Evolutionary conservation across 345 rosid species (phyloP).

Genomic region (Mangifera indica): DNA sequence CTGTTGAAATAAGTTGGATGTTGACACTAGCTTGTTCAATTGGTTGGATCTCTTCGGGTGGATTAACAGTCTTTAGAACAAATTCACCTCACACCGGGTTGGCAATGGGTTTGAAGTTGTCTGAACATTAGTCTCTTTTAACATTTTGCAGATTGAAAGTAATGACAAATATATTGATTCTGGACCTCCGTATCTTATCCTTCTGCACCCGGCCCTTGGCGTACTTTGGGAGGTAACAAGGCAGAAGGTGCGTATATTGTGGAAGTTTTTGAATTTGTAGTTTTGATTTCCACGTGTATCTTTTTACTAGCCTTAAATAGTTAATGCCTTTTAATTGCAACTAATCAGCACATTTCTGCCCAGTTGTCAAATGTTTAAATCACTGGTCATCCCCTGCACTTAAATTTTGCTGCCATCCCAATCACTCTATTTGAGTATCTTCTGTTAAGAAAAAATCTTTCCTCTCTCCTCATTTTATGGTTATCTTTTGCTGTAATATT

Average conservation of each 20-base stretch:
- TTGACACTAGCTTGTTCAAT: background rate
- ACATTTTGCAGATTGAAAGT: slow-evolving; percentile 49
- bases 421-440: background rate
- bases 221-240: slow-evolving; percentile 91
- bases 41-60: too few species aligned
- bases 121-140: slow-evolving; percentile 3
- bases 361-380: background rate
- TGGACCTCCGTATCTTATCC: slow-evolving; percentile 84
- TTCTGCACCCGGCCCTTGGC: slow-evolving; percentile 92
- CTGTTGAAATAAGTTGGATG: slow-evolving; percentile 12
- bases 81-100: too few species aligned
- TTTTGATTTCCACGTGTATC: background rate
- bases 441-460: background rate
- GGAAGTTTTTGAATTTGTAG: slow-evolving; percentile 4
- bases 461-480: background rate
- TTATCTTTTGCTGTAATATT: background rate
- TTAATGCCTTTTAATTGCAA: background rate
- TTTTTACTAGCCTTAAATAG: background rate
- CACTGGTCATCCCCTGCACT: background rate
- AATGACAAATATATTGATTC: slow-evolving; percentile 60
- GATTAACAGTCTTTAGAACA: too few species aligned
- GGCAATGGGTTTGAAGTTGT: too few species aligned
- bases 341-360: background rate
- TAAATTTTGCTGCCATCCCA: slow-evolving; percentile 13
- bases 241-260: slow-evolving; percentile 60